Conservation (phyloP, 2,329 filamentous ascomycete genomes). For the Verticillium tricorpus region DNA sequence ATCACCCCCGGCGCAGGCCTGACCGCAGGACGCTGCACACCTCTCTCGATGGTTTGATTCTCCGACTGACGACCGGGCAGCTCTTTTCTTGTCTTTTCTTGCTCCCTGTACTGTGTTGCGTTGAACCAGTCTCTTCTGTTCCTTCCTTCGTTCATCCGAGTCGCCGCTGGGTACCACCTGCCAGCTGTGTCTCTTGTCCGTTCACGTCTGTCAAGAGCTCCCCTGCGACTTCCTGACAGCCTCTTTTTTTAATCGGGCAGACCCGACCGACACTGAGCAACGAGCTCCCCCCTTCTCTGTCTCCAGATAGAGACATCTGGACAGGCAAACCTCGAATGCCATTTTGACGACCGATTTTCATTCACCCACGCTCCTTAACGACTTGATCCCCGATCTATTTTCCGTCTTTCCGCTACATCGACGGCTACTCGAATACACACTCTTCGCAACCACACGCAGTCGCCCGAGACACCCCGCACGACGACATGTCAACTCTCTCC, state of each 20-base stretch:
- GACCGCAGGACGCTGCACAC: neutral
- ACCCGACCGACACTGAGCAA: neutral
- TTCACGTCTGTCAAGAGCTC: neutral
- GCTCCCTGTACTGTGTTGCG: neutral
- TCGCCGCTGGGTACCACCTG: neutral
- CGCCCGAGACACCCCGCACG: neutral
- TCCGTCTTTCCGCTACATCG: too few relatives aligned
- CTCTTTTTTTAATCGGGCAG: neutral
- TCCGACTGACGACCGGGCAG: neutral
- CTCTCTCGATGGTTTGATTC: neutral
- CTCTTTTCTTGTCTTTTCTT: neutral
- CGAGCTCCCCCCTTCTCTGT: neutral
- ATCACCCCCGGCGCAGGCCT: neutral
- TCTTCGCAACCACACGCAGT: neutral
- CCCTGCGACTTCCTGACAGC: neutral
- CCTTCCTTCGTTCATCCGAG: neutral
- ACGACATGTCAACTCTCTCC: neutral
- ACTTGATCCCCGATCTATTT: neutral
- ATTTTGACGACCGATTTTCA: neutral
- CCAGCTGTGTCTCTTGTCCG: neutral
- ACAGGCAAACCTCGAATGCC: neutral
- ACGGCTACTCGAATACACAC: neutral
- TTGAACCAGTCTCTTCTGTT: neutral
- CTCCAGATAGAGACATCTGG: neutral
- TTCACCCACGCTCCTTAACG: neutral